phyloP scores from a whole-genome alignment of 2,329 filamentous ascomycete genomes.

The Raffaelea ambrosiae region DNA sequence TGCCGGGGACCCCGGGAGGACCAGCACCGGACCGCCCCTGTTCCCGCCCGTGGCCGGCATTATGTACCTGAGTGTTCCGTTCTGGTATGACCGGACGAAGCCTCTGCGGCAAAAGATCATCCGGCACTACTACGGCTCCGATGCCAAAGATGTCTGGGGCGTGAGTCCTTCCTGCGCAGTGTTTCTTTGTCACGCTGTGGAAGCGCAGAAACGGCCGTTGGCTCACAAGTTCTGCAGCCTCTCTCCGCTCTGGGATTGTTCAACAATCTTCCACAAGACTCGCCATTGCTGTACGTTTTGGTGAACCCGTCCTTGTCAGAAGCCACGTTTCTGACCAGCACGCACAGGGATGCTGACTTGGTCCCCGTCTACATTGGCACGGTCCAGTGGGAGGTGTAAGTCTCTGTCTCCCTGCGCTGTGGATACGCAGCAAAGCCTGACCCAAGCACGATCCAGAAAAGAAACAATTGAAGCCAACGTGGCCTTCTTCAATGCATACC shows the following conservation, averaged over 20 bases:
- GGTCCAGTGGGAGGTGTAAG: conserved; percentile 1
- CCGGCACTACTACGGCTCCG: neutral
- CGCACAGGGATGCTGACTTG: neutral
- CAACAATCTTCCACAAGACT: neutral
- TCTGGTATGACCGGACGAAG: conserved; percentile 1
- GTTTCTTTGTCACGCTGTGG: too few species aligned
- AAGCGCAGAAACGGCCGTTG: too few species aligned
- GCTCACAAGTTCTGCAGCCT: neutral
- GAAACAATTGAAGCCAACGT: neutral
- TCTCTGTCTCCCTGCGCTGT: neutral
- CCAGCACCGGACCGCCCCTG: neutral
- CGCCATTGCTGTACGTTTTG: neutral
- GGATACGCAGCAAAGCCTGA: neutral
- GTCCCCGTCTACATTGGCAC: conserved; percentile 1
- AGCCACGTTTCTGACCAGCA: too few species aligned
- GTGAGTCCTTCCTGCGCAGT: neutral
- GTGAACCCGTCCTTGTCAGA: too few species aligned
- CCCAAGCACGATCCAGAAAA: neutral
- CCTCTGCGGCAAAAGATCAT: neutral
- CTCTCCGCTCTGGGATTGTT: neutral
- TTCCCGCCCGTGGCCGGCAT: neutral
- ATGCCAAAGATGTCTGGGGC: neutral
- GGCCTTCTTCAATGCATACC: conserved; percentile 1
- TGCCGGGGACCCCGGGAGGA: neutral
- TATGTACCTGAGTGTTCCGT: neutral